These are phyloP conservation scores for Globisporangium viniferum DNA, from an alignment of 352 stramenopile species.

Conservation along the genomic window DNA sequence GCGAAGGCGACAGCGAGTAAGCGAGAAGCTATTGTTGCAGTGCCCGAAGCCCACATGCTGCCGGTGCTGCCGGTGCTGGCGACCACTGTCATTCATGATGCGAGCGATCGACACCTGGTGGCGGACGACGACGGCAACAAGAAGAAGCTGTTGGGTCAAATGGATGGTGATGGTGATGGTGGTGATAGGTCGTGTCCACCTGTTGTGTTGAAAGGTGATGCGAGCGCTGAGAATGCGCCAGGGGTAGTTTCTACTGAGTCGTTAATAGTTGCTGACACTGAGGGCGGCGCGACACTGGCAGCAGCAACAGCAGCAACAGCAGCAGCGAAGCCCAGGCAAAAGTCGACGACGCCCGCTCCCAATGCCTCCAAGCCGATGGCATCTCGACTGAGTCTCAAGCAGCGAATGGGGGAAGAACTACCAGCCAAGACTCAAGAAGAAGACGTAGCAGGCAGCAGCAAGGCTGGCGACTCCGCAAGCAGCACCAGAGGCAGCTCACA, in stretches of 20 bases:
- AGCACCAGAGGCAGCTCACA: not conserved
- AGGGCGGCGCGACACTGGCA: not conserved
- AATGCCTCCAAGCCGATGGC: not conserved
- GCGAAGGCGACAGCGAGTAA: not conserved
- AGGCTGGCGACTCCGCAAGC: not conserved
- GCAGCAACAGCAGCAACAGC: too few relatives aligned
- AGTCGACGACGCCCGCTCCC: not conserved
- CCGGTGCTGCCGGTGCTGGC: too few relatives aligned
- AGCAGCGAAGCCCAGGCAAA: not conserved
- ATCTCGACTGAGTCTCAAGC: slow-evolving; percentile 1
- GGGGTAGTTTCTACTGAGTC: not conserved
- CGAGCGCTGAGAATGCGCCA: not conserved
- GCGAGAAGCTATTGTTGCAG: not conserved
- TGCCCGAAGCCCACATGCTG: not conserved
- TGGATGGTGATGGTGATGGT: too few relatives aligned
- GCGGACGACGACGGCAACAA: not conserved
- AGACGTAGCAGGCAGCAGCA: not conserved
- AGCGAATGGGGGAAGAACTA: not conserved
- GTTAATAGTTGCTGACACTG: not conserved
- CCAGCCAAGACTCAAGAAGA: not conserved
- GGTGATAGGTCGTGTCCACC: not conserved
- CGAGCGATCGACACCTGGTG: not conserved
- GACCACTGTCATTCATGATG: not conserved
- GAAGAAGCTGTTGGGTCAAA: not conserved
- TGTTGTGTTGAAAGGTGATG: too few relatives aligned